A percentile compares a stretch with the other conserved stretches of the same genome.
Evolutionary conservation across 1,139 yeast species (phyloP).

Genomic region (Pichia kudriavzevii): DNA sequence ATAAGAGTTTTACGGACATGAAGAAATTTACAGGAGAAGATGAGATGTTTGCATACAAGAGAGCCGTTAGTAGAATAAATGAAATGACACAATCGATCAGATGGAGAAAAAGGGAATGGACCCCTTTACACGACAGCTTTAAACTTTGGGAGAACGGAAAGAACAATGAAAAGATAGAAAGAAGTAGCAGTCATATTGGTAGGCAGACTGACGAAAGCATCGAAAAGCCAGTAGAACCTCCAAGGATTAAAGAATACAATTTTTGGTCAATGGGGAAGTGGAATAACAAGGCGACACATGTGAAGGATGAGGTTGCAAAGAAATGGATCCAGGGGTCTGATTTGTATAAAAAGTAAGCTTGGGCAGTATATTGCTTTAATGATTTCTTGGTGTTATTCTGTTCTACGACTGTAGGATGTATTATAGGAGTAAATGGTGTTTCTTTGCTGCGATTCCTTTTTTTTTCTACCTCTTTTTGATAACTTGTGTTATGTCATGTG

Average conservation of each 20-base stretch:
- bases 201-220: too few relatives aligned
- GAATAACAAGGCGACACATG: slow-evolving; percentile 41
- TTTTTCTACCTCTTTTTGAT: too few relatives aligned
- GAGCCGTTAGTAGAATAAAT: slow-evolving; percentile 61
- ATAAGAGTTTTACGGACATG: slow-evolving; percentile 39
- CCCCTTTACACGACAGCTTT: slow-evolving; percentile 44
- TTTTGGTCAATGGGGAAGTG: slow-evolving; percentile 65
- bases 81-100: slow-evolving; percentile 56
- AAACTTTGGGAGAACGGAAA: slow-evolving; percentile 52
- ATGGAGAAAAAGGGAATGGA: slow-evolving; percentile 52
- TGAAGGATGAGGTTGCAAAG: slow-evolving; percentile 47
- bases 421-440: too few relatives aligned
- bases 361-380: too few relatives aligned
- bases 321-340: slow-evolving; percentile 38
- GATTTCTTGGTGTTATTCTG: too few relatives aligned
- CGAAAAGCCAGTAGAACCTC: slow-evolving; percentile 36
- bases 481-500: too few relatives aligned
- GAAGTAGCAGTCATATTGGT: too few relatives aligned
- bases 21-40: slow-evolving; percentile 70
- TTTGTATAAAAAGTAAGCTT: neutral
- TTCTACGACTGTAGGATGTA: too few relatives aligned
- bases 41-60: slow-evolving; percentile 64
- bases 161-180: slow-evolving; percentile 20
- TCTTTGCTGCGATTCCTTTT: too few relatives aligned
- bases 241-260: slow-evolving; percentile 41